These are phyloP conservation scores for Chenopodium suecicum DNA, from an alignment of 148 eudicot genomes.

Conservation along the genomic window DNA sequence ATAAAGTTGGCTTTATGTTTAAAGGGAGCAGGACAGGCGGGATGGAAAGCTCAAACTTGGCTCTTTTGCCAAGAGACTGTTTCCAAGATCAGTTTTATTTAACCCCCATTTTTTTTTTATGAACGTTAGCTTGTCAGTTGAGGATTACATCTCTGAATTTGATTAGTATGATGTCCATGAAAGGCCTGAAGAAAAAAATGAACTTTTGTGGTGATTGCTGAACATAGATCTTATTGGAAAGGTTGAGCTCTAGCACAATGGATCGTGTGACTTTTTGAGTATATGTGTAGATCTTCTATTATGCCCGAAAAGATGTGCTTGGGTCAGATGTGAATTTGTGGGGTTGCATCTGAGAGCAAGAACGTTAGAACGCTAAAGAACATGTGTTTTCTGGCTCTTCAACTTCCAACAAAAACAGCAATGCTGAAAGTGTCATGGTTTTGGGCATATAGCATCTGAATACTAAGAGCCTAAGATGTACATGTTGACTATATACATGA, in stretches of 20 bases:
- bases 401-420: not conserved
- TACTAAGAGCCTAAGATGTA: not conserved
- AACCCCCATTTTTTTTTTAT: not conserved
- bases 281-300: not conserved
- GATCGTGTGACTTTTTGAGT: not conserved
- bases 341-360: too few relatives aligned
- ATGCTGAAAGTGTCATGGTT: not conserved
- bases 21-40: not conserved
- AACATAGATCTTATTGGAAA: not conserved
- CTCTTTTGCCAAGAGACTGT: not conserved
- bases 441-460: not conserved
- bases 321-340: too few relatives aligned
- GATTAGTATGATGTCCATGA: not conserved
- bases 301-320: not conserved
- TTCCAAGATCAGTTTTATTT: not conserved
- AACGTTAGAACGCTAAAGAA: not conserved
- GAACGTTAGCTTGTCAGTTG: not conserved
- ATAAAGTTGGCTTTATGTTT: not conserved
- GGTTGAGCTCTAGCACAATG: not conserved
- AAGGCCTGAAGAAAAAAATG: not conserved
- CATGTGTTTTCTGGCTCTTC: not conserved
- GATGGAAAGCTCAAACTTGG: not conserved
- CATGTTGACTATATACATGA: not conserved
- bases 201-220: not conserved
- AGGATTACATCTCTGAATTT: not conserved